Base-by-base conservation (phyloP, 306 rosid genomes). In the Fragaria iinumae region DNA sequence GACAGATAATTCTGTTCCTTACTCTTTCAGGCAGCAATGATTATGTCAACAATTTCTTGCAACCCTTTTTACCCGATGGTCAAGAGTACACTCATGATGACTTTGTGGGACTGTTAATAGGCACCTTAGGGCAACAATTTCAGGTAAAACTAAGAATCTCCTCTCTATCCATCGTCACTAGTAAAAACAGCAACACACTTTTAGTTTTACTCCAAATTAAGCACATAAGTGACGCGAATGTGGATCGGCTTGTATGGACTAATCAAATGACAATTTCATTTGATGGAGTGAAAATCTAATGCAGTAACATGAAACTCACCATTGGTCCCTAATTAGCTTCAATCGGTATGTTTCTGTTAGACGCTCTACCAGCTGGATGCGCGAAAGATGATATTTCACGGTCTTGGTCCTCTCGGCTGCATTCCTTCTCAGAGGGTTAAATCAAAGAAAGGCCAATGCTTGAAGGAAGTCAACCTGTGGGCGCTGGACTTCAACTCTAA, bases 371-470 rank as follows among this genome's bases (percentile, higher is more conserved):
- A 85, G 17, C 80, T 93, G 10, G 96, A 90, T 71, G 97, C 97
- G 64, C 73, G 85, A 81, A 90, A 86, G 38, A 79, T 91, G 72
- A 80, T 87, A 7, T 52, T 91, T 67, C 88, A 93, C 65, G 96
- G 96, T 25, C 71, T 93, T 50, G 94, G 94, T 5, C 96, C 98
- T 9, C 85, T 91, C 0, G 98, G 98, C n/a, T 93, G 98, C 83
- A 91, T 93, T 81, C 96, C 98, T 38, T 93, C 98, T 16, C 97
- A 93, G 56, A 82, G 96, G 76, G 96, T 89, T 67, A 93, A 91
- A 74, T 91, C 98, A 57, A 90, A 49, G 76, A 73, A 1, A 34
- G 86, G 97, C 0, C 72, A 88, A 81, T 93, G 98, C 87, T 83
- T 93, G 36, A 83, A 77, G 71, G 80, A 81, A 67, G 92, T 93